phyloP scores from a whole-genome alignment of 345 rosid species.

The Limnanthes douglasii region DNA sequence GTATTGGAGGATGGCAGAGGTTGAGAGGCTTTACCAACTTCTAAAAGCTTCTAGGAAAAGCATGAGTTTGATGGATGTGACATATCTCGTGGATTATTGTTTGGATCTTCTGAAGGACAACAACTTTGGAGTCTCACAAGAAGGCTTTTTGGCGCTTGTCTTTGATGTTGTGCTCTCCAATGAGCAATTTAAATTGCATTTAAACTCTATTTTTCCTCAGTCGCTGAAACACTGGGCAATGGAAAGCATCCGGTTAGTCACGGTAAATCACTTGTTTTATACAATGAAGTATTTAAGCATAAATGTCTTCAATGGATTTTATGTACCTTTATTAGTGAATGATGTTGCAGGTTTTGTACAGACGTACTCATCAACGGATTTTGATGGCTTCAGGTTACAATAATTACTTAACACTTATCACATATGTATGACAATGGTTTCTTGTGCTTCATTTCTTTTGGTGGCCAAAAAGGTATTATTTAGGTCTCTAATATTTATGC shows the following conservation, averaged over 20 bases:
- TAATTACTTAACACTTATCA: too few species aligned
- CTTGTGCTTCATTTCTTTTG: too few species aligned
- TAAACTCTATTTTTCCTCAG: slow-evolving; percentile 63
- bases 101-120: slow-evolving; percentile 71
- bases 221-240: slow-evolving; percentile 59
- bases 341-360: too few species aligned
- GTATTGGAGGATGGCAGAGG: slow-evolving; percentile 88
- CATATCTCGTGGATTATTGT: slow-evolving; percentile 56
- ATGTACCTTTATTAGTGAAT: too few species aligned
- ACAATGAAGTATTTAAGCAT: too few species aligned
- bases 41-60: slow-evolving; percentile 52
- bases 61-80: slow-evolving; percentile 37
- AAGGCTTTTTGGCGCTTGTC: slow-evolving; percentile 60
- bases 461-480: too few species aligned
- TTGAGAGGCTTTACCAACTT: slow-evolving; percentile 54
- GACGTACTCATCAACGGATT: too few species aligned
- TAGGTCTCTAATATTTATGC: too few species aligned
- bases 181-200: slow-evolving; percentile 59
- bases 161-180: slow-evolving; percentile 71
- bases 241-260: slow-evolving; percentile 65
- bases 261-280: too few species aligned
- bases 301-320: too few species aligned
- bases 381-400: too few species aligned
- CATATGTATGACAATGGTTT: too few species aligned
- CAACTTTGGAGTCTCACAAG: slow-evolving; percentile 62